Conservation (phyloP, 371 early-diverging fungal genomes). For the Mortierella sp. region DNA sequence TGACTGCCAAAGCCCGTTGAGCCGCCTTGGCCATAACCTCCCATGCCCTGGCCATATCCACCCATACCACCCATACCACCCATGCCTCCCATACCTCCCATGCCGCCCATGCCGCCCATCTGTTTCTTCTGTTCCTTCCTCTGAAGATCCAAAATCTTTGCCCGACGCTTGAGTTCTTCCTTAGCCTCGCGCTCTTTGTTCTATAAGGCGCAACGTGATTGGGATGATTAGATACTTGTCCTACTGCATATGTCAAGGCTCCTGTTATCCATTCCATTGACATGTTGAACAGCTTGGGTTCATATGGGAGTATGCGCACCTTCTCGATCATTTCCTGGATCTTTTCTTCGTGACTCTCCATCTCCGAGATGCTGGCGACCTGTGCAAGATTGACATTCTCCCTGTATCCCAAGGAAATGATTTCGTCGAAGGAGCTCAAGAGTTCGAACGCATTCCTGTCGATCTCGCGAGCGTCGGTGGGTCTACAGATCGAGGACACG, state of each 20-base stretch:
- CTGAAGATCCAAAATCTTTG: conserved; percentile 92
- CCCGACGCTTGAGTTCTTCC: conserved; percentile 92
- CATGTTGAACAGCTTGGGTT: too few species aligned
- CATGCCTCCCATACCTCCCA: conserved; percentile 29
- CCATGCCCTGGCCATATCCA: conserved; percentile 55
- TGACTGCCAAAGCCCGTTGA: conserved; percentile 59
- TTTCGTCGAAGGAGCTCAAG: conserved; percentile 94
- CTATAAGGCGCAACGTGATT: conserved; percentile 58
- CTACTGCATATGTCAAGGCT: too few species aligned
- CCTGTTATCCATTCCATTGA: too few species aligned
- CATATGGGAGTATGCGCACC: too few species aligned
- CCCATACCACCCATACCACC: conserved; percentile 28
- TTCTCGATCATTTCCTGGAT: conserved; percentile 95
- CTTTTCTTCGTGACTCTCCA: conserved; percentile 97
- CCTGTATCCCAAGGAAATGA: conserved; percentile 88
- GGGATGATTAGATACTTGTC: too few species aligned
- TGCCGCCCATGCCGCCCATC: conserved; percentile 10
- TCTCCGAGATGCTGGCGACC: conserved; percentile 91
- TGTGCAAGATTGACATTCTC: conserved; percentile 83
- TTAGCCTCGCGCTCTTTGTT: conserved; percentile 97
- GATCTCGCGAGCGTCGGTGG: conserved; percentile 80
- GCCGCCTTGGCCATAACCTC: conserved; percentile 60
- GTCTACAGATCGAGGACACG: conserved; percentile 90
- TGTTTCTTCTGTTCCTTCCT: conserved; percentile 74
- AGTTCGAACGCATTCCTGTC: conserved; percentile 91